Conservation (phyloP, 495 filamentous ascomycete species). For the Penicillium ochrochloron region DNA sequence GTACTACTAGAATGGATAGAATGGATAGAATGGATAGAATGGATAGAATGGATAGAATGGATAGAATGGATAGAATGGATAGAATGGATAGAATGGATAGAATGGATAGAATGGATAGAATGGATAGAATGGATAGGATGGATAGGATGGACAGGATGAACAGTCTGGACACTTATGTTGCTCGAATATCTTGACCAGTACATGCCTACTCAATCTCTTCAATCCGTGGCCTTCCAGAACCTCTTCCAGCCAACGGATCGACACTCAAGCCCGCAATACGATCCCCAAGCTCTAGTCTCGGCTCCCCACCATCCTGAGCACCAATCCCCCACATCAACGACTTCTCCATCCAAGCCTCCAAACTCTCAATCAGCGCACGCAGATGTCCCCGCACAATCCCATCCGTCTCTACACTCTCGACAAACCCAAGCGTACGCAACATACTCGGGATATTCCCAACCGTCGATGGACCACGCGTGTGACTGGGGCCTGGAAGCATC, state of each 20-base stretch:
- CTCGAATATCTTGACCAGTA: not conserved
- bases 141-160: not conserved
- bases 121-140: not conserved
- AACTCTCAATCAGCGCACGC: slow-evolving; percentile 67
- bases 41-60: not conserved
- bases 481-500: not conserved
- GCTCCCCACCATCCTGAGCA: slow-evolving; percentile 29
- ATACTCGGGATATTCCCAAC: slow-evolving; percentile 64
- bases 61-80: not conserved
- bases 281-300: slow-evolving; percentile 40
- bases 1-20: not conserved
- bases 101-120: not conserved
- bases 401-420: slow-evolving; percentile 71
- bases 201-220: slow-evolving; percentile 57
- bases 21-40: not conserved
- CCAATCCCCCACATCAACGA: slow-evolving; percentile 50
- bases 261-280: slow-evolving; percentile 46
- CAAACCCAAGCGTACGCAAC: slow-evolving; percentile 65
- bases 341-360: slow-evolving; percentile 73
- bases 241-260: slow-evolving; percentile 40
- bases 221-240: slow-evolving; percentile 42
- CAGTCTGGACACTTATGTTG: too few relatives aligned
- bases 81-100: not conserved
- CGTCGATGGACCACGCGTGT: slow-evolving; percentile 27
- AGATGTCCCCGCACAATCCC: slow-evolving; percentile 75